These are phyloP conservation scores for Cryptococcus wingfieldii DNA, from an alignment of 1,284 basidiomycete genomes.

Conservation along the genomic window DNA sequence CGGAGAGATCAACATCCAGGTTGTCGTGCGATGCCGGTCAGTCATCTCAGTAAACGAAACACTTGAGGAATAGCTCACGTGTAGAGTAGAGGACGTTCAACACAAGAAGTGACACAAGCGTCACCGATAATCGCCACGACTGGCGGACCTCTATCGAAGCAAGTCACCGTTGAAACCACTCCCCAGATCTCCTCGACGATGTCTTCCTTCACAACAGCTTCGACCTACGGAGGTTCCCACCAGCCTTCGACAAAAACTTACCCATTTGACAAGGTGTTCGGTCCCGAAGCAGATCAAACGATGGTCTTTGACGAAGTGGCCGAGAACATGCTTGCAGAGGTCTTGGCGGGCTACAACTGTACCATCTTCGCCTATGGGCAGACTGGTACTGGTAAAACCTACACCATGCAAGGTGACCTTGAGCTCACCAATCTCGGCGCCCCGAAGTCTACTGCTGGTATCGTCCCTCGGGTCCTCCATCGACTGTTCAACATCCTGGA, in stretches of 20 bases:
- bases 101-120: conserved; percentile 65
- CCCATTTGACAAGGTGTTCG: conserved; percentile 89
- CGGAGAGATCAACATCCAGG: conserved; percentile 67
- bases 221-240: conserved; percentile 49
- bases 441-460: conserved; percentile 84
- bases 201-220: conserved; percentile 50
- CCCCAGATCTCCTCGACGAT: conserved; percentile 29
- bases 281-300: conserved; percentile 93
- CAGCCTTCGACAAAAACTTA: conserved; percentile 66
- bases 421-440: conserved; percentile 70
- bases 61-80: neutral
- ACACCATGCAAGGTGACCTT: conserved; percentile 93
- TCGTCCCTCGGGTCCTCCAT: conserved; percentile 95
- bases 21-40: conserved; percentile 81
- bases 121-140: conserved; percentile 78
- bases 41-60: conserved; percentile 11
- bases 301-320: conserved; percentile 94
- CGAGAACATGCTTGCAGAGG: conserved; percentile 85
- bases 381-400: conserved; percentile 98
- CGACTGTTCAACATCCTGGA: conserved; percentile 88
- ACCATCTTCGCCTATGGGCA: conserved; percentile 99
- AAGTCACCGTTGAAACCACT: conserved; percentile 71
- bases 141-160: conserved; percentile 64
- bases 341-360: conserved; percentile 93
- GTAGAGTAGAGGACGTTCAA: conserved; percentile 60